These are phyloP conservation scores for Phytophthora pluvialis DNA, from an alignment of 352 stramenopile species.

Conservation along the genomic window DNA sequence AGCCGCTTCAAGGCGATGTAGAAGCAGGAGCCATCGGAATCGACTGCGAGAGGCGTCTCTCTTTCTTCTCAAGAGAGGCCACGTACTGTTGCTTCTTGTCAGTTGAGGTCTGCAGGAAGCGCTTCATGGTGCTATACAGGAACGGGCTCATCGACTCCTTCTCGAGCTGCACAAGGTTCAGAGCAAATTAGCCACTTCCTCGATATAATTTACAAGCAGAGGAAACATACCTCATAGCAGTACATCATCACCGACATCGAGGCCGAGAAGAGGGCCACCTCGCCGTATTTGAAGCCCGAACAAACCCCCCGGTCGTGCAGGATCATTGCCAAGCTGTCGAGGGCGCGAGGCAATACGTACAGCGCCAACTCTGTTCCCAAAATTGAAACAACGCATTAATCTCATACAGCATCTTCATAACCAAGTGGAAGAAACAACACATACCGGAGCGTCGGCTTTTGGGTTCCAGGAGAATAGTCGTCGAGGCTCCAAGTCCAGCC, in stretches of 20 bases:
- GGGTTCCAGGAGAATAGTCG: constrained; percentile 78
- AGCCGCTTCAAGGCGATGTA: constrained; percentile 15
- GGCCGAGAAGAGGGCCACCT: constrained; percentile 75
- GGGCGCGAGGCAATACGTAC: constrained; percentile 77
- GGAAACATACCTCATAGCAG: constrained; percentile 71
- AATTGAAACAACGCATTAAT: constrained; percentile 12
- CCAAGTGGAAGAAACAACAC: background rate
- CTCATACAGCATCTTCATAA: background rate
- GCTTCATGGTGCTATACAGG: constrained; percentile 71
- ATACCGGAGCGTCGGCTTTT: constrained; percentile 82
- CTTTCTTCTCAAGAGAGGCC: constrained; percentile 42
- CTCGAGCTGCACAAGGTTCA: constrained; percentile 50
- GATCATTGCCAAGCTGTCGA: constrained; percentile 83
- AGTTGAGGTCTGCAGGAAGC: constrained; percentile 73
- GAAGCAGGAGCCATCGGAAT: constrained; percentile 16
- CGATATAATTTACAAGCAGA: too few relatives aligned
- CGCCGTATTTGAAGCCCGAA: constrained; percentile 68
- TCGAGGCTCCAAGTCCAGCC: constrained; percentile 63
- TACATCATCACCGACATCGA: constrained; percentile 89
- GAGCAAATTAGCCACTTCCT: constrained; percentile 3
- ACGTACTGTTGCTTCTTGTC: constrained; percentile 78
- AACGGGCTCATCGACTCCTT: constrained; percentile 72
- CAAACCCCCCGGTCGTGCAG: constrained; percentile 74
- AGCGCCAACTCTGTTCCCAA: constrained; percentile 64
- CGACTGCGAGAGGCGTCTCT: constrained; percentile 33